A percentile compares a stretch with the other conserved stretches of the same genome.
Conservation (phyloP, 164 flowering plant species). For the Annona squamosa region DNA sequence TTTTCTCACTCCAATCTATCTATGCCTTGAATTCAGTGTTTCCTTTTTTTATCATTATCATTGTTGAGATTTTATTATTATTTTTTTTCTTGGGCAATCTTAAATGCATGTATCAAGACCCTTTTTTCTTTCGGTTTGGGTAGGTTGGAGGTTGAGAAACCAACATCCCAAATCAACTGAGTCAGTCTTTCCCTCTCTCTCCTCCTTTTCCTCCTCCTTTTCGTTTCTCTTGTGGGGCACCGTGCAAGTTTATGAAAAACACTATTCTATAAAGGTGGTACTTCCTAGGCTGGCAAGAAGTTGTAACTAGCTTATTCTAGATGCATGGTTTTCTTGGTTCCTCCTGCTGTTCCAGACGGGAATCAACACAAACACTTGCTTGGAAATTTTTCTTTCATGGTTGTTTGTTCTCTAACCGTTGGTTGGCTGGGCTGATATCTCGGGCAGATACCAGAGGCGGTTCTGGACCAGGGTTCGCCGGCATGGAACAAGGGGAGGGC, state of each 20-base stretch:
- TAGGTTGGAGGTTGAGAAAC: not conserved
- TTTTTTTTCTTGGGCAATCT: not conserved
- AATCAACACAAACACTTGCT: no score
- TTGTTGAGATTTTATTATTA: not conserved
- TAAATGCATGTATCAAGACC: not conserved
- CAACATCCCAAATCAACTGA: not conserved
- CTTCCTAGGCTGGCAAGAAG: not conserved
- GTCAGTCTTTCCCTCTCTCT: not conserved
- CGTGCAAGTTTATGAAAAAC: not conserved
- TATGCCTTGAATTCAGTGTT: not conserved
- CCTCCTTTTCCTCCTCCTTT: not conserved
- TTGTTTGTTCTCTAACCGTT: not conserved
- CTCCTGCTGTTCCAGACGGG: not conserved
- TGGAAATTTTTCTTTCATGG: not conserved
- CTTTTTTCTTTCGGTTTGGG: not conserved
- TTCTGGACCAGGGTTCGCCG: conserved; percentile 22
- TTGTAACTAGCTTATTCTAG: not conserved
- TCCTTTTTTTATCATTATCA: not conserved
- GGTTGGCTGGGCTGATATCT: not conserved
- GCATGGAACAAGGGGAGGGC: conserved; percentile 40
- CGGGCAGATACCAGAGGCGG: conserved; percentile 27
- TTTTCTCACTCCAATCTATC: not conserved
- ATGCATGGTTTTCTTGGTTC: not conserved
- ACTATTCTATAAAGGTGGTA: not conserved
- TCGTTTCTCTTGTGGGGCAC: not conserved